Conservation (phyloP, 768 basidiomycete genomes). For the Melanogaster broomeanus region DNA sequence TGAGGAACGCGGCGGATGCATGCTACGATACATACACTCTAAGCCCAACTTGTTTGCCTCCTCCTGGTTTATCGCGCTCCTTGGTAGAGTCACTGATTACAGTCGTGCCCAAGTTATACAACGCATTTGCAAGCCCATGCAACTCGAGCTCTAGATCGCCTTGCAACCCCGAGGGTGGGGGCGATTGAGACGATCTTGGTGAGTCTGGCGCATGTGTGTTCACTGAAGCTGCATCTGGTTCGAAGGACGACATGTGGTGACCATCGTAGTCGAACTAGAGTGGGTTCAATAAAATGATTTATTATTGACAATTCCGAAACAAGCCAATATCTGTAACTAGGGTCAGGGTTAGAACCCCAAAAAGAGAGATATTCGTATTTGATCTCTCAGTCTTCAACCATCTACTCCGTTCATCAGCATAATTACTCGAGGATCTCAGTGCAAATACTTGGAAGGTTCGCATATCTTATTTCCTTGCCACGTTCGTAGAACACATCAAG, state of each 20-base stretch:
- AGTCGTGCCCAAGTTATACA: conserved; percentile 82
- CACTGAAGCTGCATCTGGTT: neutral
- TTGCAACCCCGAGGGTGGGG: conserved; percentile 64
- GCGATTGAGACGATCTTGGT: conserved; percentile 73
- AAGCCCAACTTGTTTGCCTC: conserved; percentile 74
- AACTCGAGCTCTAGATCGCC: conserved; percentile 79
- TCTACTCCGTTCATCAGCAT: too few species aligned
- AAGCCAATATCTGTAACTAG: conserved; percentile 1
- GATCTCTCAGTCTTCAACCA: too few species aligned
- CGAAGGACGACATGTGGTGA: conserved; percentile 13
- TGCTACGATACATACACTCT: conserved; percentile 55
- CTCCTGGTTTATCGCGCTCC: conserved; percentile 70
- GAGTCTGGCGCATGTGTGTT: conserved; percentile 40
- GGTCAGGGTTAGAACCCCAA: too few species aligned
- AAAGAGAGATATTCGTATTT: too few species aligned
- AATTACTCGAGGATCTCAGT: too few species aligned
- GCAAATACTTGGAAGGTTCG: too few species aligned
- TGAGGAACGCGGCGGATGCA: neutral
- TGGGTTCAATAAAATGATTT: neutral
- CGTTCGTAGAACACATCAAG: too few species aligned
- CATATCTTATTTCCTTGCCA: too few species aligned
- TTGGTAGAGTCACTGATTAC: conserved; percentile 83
- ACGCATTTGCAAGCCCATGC: conserved; percentile 70
- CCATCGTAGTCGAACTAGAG: too few species aligned
- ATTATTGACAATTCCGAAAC: conserved; percentile 7